Evolutionary conservation across 306 rosid species (phyloP), one percentile per base, ranked within the genome.

Genomic region (Malus fusca): DNA sequence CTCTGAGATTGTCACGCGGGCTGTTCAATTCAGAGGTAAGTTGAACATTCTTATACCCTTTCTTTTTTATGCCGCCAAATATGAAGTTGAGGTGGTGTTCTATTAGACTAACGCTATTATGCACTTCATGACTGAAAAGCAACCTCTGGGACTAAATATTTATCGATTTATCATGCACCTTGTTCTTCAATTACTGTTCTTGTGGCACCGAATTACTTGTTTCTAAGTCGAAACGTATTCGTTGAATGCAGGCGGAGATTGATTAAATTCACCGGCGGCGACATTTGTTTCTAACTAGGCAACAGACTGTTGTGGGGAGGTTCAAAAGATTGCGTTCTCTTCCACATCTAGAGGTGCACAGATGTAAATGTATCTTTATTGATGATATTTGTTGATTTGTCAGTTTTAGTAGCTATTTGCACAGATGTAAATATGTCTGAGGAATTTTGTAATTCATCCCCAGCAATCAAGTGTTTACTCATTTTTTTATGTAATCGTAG

Each of bases 11-110:
- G 79, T 72, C 71, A 58, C 74, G 23, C 80, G 55, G 75, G 81
- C 78, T 73, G 81, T 80, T 78, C 82, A 72, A 72, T 72, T 66
- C 37, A 72, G 81, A 91, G 98, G 98, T 93, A 91, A 83, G 76
- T 79, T 68, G 43, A 75, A 67, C 66, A 72, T 58, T 43, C 58
- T 48, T 58, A 58, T 70, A 46, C 69, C 66, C 40, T 14, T 18
- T 73, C 40, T 66, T 63, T 53, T 71, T 65, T 22, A 11, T 75
- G 28, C 0, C 21, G 35, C 40, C 9, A 65, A 64, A 8, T 31
- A 43, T 73, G 44, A 15, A 14, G 13, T 28, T 18, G 46, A 60
- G 33, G 63, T 23, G 51, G 23, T 79, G 62, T 73, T 26, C 21
- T 42, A 35, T 8, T 23, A 40, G 53, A 11, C n/a, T 59, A 44